Evolutionary conservation across 768 basidiomycete species (phyloP).

Genomic region (Trametes cubensis): DNA sequence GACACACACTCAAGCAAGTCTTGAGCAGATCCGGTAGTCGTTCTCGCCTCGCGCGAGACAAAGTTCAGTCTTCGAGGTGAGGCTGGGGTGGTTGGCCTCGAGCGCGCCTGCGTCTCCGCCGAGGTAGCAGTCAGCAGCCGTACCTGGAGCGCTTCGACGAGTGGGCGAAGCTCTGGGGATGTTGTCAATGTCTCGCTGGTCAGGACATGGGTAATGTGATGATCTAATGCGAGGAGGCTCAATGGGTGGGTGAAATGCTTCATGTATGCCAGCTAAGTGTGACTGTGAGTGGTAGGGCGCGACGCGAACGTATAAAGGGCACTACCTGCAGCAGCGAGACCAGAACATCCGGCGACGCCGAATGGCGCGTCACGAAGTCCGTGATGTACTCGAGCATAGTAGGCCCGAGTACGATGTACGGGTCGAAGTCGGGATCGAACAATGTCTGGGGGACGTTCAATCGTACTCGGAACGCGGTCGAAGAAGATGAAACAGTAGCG

Average conservation of each 20-base stretch:
- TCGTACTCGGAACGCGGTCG: not conserved
- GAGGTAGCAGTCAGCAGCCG: slow-evolving; percentile 32
- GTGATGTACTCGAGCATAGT: slow-evolving; percentile 53
- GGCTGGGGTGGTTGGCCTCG: slow-evolving; percentile 5
- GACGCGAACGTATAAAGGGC: not conserved
- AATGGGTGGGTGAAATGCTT: slow-evolving; percentile 74
- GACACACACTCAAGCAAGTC: slow-evolving; percentile 41
- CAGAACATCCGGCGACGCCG: slow-evolving; percentile 57
- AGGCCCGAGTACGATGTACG: slow-evolving; percentile 64
- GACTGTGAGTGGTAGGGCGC: not conserved
- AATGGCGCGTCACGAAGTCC: slow-evolving; percentile 60
- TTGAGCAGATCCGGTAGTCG: slow-evolving; percentile 23
- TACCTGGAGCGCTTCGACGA: slow-evolving; percentile 42
- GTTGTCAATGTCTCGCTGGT: not conserved
- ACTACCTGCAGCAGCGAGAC: slow-evolving; percentile 64
- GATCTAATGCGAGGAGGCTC: slow-evolving; percentile 43
- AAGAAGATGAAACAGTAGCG: not conserved
- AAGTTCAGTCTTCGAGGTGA: slow-evolving; percentile 24
- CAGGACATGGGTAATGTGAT: slow-evolving; percentile 15
- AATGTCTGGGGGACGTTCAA: slow-evolving; percentile 49
- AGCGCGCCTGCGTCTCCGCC: not conserved
- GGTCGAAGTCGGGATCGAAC: slow-evolving; percentile 63
- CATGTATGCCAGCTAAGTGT: slow-evolving; percentile 57
- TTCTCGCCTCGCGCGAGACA: no score
- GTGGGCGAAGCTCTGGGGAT: slow-evolving; percentile 31